Evolutionary conservation across 75 land plant species (phyloP).

Genomic region (Chamaecyparis obtusa): DNA sequence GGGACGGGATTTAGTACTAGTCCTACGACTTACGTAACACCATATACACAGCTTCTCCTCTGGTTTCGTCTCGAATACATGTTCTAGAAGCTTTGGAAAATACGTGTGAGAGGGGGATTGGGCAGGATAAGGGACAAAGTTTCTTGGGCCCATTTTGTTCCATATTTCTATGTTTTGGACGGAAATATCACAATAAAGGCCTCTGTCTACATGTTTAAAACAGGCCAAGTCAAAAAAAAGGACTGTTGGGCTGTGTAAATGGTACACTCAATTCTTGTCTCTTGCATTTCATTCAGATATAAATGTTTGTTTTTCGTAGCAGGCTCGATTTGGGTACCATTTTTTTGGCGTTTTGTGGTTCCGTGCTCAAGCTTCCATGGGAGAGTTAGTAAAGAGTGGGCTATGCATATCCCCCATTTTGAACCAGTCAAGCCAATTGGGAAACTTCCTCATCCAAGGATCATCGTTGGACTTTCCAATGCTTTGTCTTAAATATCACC

Average conservation of each 20-base stretch:
- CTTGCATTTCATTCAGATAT: too few species aligned
- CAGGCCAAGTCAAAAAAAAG: not conserved
- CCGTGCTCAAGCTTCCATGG: not conserved
- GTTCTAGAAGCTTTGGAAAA: not conserved
- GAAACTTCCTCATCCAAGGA: not conserved
- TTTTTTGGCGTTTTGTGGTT: not conserved
- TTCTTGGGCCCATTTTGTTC: not conserved
- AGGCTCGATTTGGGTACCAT: not conserved
- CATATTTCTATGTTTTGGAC: not conserved
- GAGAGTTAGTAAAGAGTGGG: not conserved
- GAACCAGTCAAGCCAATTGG: not conserved
- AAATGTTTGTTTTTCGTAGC: not conserved
- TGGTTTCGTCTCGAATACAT: not conserved
- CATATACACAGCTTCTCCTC: not conserved
- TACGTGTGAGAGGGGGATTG: not conserved
- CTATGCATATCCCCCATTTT: not conserved
- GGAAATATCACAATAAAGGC: not conserved
- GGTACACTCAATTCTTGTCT: too few species aligned
- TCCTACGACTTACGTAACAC: not conserved
- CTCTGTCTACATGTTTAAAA: not conserved
- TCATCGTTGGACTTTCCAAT: too few species aligned
- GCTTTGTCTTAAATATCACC: too few species aligned
- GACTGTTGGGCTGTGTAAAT: not conserved
- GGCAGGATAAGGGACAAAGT: not conserved
- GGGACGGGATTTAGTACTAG: not conserved